Conservation (phyloP, 139 green algal genomes). For the Spirogloea muscicola region DNA sequence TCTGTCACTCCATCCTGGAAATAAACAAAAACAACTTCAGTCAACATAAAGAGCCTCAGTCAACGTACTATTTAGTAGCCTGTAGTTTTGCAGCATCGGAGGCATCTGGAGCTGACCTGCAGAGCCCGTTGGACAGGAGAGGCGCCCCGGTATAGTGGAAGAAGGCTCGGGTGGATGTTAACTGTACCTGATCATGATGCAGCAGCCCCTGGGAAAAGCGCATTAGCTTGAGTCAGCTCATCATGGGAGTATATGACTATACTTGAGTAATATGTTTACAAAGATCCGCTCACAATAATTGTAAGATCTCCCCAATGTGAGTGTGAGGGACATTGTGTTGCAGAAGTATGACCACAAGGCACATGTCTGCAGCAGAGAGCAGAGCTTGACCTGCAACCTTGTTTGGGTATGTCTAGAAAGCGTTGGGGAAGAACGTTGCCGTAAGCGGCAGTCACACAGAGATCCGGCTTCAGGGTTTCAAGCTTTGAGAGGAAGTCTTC, state of each 20-base stretch:
- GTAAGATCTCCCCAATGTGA: not conserved
- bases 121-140: conserved; percentile 89
- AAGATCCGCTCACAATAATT: too few relatives aligned
- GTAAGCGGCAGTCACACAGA: conserved; percentile 94
- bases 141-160: conserved; percentile 87
- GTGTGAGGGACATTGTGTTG: not conserved
- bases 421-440: conserved; percentile 88
- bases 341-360: not conserved
- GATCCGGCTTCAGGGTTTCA: conserved; percentile 67
- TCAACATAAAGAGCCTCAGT: too few relatives aligned
- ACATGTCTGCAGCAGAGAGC: not conserved
- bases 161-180: conserved; percentile 94
- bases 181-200: conserved; percentile 64
- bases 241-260: not conserved
- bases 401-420: conserved; percentile 82
- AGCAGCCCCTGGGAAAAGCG: not conserved
- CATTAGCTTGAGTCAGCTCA: not conserved
- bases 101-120: too few relatives aligned
- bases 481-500: conserved; percentile 71
- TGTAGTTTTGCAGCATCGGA: too few relatives aligned
- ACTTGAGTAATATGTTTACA: too few relatives aligned
- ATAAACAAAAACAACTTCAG: too few relatives aligned
- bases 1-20: conserved; percentile 59
- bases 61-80: too few relatives aligned
- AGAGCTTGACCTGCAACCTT: conserved; percentile 36